Conservation (phyloP, 108 stramenopile species). For the Nitzschia putrida region DNA sequence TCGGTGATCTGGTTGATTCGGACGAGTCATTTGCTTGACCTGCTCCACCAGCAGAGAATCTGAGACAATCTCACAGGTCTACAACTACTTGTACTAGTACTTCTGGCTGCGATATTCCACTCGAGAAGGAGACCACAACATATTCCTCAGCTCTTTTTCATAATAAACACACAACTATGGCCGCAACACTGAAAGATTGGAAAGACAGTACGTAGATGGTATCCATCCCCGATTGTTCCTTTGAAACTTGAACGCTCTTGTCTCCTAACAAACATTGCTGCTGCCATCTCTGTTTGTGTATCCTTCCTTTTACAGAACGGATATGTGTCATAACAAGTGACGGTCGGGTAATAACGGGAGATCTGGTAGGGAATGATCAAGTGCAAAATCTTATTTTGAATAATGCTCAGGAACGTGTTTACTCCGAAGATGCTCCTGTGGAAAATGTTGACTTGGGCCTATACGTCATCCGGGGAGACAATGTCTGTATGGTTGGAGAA, state of each 20-base stretch:
- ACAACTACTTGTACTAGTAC: no score
- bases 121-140: neutral
- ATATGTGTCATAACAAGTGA: conserved; percentile 79
- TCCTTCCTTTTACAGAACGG: conserved; percentile 36
- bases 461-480: conserved; percentile 83
- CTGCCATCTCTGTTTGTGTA: neutral
- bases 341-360: conserved; percentile 75
- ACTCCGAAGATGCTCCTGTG: conserved; percentile 55
- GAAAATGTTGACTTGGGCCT: conserved; percentile 79
- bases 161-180: conserved; percentile 44
- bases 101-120: no score
- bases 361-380: conserved; percentile 77
- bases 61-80: no score
- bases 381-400: conserved; percentile 82
- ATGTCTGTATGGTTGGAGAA: conserved; percentile 70
- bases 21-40: no score
- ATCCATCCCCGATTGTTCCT: no score
- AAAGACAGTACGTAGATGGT: conserved; percentile 44
- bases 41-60: no score
- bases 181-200: conserved; percentile 75
- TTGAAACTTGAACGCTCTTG: no score
- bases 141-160: no score
- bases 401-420: conserved; percentile 69
- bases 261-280: neutral
- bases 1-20: no score